Evolutionary conservation across 208 protist species (phyloP), one percentile per base, ranked within the genome.

Genomic region (Acanthamoeba quina): DNA sequence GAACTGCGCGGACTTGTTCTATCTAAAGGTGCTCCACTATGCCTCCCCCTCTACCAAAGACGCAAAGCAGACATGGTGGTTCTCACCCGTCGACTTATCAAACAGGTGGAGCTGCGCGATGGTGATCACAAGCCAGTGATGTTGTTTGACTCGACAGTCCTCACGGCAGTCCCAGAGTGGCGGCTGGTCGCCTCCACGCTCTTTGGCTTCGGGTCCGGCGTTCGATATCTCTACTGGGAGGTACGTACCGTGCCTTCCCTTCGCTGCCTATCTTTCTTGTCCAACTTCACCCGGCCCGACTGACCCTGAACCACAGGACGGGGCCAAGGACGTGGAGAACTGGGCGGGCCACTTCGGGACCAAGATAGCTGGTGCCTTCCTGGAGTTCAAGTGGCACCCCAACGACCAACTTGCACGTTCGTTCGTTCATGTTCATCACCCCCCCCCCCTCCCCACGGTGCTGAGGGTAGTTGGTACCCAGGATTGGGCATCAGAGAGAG

Each of bases 261-360:
- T 19, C n/a, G 3, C 37, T 37, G 37, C 37, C 37, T 37, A 37
- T 3, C 37, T 37, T 37, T 37, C 37, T 37, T 37, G 37, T 0
- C 37, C 3, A 37, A 37, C 37, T 37, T 37, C 37, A 37, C 31
- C 31, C 34, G 47, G 74, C 74, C 15, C 26, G 74, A n/a, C 74
- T 31, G 24, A 49, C 31, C 5, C 47, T n/a, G 3, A 29, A 49
- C 49, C 15, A 17, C 37, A 94, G 90, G 90, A 94, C 37, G 90
- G 90, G 13, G 90, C 26, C 49, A 94, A 94, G 62, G 90, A 94
- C 44, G 90, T 41, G 9, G 90, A 94, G 70, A 68, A 94, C 29
- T 94, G 90, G 90, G 90, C 90, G 54, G 90, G 90, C 24, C 90
- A 94, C 37, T 94, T 76, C 29, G 90, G 90, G 15, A 94, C 70